A percentile compares a stretch with the other conserved stretches of the same genome.
Evolutionary conservation across 345 rosid species (phyloP).

Genomic region (Sonneratia alba): DNA sequence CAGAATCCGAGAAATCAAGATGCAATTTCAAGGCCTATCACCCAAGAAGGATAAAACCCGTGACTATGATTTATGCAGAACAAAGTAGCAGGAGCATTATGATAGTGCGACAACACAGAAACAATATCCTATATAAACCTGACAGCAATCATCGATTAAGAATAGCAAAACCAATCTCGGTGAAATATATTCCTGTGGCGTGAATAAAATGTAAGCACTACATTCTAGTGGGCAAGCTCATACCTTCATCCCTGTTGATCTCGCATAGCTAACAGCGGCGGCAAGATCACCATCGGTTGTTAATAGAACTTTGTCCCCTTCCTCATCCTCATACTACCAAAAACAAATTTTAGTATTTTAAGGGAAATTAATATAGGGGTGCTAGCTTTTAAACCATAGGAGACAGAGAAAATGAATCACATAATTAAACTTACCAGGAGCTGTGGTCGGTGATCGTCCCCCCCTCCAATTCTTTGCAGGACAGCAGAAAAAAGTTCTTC

Average conservation of each 20-base stretch:
- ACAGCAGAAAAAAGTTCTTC: constrained; percentile 59
- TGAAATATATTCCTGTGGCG: no score
- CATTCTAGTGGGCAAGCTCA: neutral
- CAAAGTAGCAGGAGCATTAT: no score
- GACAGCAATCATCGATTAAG: no score
- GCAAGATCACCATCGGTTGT: constrained; percentile 63
- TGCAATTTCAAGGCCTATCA: constrained; percentile 42
- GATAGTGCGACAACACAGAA: neutral
- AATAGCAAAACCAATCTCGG: no score
- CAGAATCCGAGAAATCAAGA: constrained; percentile 43
- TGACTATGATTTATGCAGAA: no score
- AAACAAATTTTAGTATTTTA: neutral
- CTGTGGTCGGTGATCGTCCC: constrained; percentile 41
- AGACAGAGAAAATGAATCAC: neutral
- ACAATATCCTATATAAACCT: neutral
- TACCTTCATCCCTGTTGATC: constrained; percentile 69
- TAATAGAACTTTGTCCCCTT: constrained; percentile 83
- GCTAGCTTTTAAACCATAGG: neutral
- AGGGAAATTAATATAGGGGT: neutral
- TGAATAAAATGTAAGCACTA: neutral
- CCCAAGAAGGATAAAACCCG: no score
- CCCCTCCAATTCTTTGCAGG: constrained; percentile 55
- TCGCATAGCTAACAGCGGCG: constrained; percentile 59
- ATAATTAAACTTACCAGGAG: constrained; percentile 47
- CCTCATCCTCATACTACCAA: constrained; percentile 77